These are phyloP conservation scores for Pittosporum tobira DNA, from an alignment of 129 eudicot genomes.

Conservation along the genomic window DNA sequence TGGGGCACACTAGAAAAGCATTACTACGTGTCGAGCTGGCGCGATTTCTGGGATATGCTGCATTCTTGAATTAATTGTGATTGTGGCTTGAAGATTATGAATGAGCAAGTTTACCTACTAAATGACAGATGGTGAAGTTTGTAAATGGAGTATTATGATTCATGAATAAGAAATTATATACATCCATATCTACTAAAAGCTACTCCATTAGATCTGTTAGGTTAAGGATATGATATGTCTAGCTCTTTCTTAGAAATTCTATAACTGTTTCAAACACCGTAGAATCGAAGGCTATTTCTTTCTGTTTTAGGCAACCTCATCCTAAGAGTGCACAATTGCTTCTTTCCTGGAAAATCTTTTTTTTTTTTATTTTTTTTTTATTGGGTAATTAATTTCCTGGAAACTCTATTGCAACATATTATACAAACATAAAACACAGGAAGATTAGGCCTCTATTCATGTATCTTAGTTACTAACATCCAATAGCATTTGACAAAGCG, in stretches of 20 bases:
- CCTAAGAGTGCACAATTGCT: too few species aligned
- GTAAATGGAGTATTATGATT: too few species aligned
- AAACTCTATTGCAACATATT: not conserved
- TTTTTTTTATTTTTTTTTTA: too few species aligned
- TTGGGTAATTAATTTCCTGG: too few species aligned
- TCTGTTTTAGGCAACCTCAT: too few species aligned
- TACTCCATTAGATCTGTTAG: not conserved
- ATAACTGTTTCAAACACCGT: not conserved
- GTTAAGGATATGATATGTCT: not conserved
- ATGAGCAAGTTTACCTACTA: conserved; percentile 5
- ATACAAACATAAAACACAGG: not conserved
- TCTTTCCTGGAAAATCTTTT: too few species aligned
- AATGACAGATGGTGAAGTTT: not conserved
- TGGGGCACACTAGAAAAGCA: not conserved
- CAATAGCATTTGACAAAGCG: not conserved
- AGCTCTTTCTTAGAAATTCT: not conserved
- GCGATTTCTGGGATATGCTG: not conserved
- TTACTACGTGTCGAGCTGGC: not conserved
- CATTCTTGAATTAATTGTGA: not conserved
- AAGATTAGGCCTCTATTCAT: too few species aligned
- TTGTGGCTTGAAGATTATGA: not conserved
- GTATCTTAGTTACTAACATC: not conserved
- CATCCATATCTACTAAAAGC: not conserved
- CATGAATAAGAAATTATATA: not conserved
- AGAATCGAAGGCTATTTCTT: not conserved